phyloP scores from a whole-genome alignment of 768 basidiomycete genomes.

The Multifurca ochricompacta region DNA sequence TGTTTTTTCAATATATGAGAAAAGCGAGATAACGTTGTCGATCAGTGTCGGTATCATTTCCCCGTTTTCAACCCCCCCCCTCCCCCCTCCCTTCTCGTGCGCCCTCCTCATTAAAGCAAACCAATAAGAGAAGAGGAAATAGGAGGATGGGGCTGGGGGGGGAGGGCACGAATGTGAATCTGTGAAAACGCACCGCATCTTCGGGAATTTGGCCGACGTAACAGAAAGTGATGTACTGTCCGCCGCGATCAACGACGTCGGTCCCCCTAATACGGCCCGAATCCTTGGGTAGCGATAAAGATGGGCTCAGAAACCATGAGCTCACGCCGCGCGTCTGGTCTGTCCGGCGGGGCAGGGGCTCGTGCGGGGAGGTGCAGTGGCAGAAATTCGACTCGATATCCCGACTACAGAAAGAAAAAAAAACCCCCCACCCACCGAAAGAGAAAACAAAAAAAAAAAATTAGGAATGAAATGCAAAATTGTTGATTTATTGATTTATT shows the following conservation, averaged over 20 bases:
- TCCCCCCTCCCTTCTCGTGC: no score
- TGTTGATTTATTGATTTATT: no score
- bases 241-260: slow-evolving; percentile 24
- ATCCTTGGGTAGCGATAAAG: slow-evolving; percentile 32
- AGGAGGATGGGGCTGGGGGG: background rate
- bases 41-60: no score
- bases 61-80: no score
- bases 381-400: slow-evolving; percentile 40
- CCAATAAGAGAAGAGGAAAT: background rate
- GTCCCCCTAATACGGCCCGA: slow-evolving; percentile 22
- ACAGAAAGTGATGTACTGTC: slow-evolving; percentile 50
- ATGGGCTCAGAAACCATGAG: slow-evolving; percentile 38
- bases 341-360: slow-evolving; percentile 36
- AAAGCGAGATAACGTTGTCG: background rate
- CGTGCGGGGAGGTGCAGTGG: slow-evolving; percentile 36
- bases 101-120: no score
- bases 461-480: background rate
- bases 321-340: background rate
- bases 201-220: slow-evolving; percentile 45
- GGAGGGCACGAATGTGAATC: no score
- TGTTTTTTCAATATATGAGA: no score
- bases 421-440: background rate
- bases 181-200: slow-evolving; percentile 44
- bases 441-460: background rate
- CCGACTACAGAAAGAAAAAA: slow-evolving; percentile 40